Percentiles rank a stretch among this genome's conserved stretches.
phyloP scores from a whole-genome alignment of 352 stramenopile genomes.

The Blastocystis sp. region DNA sequence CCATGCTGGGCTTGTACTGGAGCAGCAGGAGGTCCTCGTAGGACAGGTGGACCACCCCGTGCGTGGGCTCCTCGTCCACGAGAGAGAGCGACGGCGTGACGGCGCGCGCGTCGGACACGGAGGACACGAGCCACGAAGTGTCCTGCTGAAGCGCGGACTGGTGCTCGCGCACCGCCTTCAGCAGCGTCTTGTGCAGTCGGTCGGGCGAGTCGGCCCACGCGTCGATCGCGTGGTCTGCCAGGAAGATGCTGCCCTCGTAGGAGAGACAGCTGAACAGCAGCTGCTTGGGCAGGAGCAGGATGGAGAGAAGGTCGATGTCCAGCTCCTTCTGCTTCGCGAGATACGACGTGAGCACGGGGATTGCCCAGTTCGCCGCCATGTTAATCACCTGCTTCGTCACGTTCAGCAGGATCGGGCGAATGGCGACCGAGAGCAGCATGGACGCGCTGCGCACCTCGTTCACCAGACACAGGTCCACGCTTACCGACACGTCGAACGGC shows the following conservation, averaged over 20 bases:
- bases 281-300: conserved; percentile 60
- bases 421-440: neutral
- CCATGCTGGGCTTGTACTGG: conserved; percentile 61
- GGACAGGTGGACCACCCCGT: conserved; percentile 51
- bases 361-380: neutral
- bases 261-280: conserved; percentile 65
- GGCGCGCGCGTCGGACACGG: neutral
- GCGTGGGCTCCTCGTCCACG: conserved; percentile 6
- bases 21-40: conserved; percentile 68
- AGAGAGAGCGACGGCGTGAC: neutral
- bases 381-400: neutral
- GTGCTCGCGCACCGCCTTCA: neutral
- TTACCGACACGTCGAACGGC: conserved; percentile 37
- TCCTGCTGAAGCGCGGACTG: neutral
- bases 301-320: conserved; percentile 34
- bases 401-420: neutral
- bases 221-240: conserved; percentile 13
- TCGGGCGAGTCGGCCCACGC: neutral
- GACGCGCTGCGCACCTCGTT: conserved; percentile 54
- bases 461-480: conserved; percentile 22
- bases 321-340: conserved; percentile 37
- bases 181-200: conserved; percentile 26
- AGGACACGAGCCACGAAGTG: neutral
- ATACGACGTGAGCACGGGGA: neutral
- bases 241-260: conserved; percentile 24